These are phyloP conservation scores for Aureobasidium mangrovei DNA, from an alignment of 2,329 filamentous ascomycete species.

Conservation along the genomic window DNA sequence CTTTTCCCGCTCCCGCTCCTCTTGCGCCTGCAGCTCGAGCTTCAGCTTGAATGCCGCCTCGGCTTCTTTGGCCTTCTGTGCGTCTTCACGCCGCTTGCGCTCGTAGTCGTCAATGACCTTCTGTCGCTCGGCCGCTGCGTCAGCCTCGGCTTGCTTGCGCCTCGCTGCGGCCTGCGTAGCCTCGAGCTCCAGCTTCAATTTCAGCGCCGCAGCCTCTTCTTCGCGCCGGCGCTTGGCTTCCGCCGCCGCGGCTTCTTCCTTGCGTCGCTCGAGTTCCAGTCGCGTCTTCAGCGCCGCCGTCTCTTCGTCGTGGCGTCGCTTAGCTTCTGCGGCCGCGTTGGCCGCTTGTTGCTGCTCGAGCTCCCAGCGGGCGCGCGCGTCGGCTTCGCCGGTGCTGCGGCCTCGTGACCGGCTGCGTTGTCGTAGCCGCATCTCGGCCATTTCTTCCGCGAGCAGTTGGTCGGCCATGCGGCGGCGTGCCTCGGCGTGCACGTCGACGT, in stretches of 20 bases:
- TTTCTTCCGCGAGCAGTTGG: constrained; percentile 18
- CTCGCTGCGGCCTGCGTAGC: constrained; percentile 21
- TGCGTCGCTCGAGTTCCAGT: constrained; percentile 25
- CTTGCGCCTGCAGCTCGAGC: background rate
- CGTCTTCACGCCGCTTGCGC: constrained; percentile 12
- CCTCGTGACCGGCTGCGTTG: constrained; percentile 28
- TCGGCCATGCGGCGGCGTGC: constrained; percentile 2
- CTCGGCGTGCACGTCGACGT: background rate
- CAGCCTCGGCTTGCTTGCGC: constrained; percentile 24
- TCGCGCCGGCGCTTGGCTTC: constrained; percentile 28
- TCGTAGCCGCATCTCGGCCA: constrained; percentile 24
- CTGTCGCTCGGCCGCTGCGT: constrained; percentile 26
- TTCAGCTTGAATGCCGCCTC: background rate
- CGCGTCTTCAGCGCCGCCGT: constrained; percentile 16
- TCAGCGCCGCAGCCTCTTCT: constrained; percentile 28
- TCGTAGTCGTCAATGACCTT: constrained; percentile 32
- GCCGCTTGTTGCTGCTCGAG: constrained; percentile 20
- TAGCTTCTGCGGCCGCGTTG: constrained; percentile 12
- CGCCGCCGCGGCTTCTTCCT: background rate
- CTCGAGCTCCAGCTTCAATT: background rate
- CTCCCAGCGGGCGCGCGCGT: constrained; percentile 17
- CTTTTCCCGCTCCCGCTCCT: constrained; percentile 17
- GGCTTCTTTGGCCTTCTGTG: background rate
- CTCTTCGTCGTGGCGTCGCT: background rate
- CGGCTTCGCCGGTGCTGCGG: constrained; percentile 14